Conservation (phyloP, 2,329 filamentous ascomycete species). For the Ceratocystis ficicola region DNA sequence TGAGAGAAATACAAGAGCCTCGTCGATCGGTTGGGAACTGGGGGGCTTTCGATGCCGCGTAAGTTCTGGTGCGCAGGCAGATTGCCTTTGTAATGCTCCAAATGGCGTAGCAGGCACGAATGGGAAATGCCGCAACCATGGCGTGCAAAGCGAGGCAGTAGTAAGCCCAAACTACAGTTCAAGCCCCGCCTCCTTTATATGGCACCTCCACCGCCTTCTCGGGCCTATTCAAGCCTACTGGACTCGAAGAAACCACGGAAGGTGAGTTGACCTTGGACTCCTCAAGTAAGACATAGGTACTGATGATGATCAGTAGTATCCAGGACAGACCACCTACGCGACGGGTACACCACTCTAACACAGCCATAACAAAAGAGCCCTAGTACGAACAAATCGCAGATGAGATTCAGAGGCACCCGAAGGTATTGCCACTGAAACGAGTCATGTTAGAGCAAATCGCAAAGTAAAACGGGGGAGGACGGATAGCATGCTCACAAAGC, state of each 20-base stretch:
- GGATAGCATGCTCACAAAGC: background rate
- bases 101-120: constrained; percentile 50
- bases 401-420: constrained; percentile 21
- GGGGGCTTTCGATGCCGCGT: constrained; percentile 34
- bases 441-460: background rate
- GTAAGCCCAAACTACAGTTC: constrained; percentile 46
- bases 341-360: constrained; percentile 43
- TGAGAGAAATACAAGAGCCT: constrained; percentile 42
- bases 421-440: constrained; percentile 15
- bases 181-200: constrained; percentile 36
- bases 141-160: constrained; percentile 55
- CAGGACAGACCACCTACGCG: constrained; percentile 45
- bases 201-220: background rate
- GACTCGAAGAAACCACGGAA: constrained; percentile 29
- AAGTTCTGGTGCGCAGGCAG: constrained; percentile 32
- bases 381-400: background rate
- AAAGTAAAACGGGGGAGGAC: background rate
- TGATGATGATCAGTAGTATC: constrained; percentile 37
- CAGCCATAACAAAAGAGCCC: constrained; percentile 34
- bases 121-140: constrained; percentile 50
- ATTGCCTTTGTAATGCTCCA: constrained; percentile 44
- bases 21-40: constrained; percentile 40
- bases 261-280: constrained; percentile 31
- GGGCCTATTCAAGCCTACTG: no score
- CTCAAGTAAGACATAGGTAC: constrained; percentile 43